These are phyloP conservation scores for Jackrogersella multiformis DNA, from an alignment of 495 filamentous ascomycete genomes.

Conservation along the genomic window DNA sequence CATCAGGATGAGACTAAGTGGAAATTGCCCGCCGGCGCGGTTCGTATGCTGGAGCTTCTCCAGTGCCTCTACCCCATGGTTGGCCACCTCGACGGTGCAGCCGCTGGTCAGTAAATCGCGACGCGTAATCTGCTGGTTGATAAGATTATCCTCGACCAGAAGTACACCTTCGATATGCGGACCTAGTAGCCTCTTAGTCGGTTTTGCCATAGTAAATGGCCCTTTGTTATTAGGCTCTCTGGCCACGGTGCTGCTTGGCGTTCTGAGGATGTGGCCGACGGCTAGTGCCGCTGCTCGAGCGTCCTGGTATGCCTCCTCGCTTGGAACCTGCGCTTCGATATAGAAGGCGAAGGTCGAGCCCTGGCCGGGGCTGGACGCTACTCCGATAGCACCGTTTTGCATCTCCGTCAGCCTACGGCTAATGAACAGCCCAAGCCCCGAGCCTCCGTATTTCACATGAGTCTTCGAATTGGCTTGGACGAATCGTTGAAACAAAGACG, in stretches of 20 bases:
- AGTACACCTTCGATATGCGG: slow-evolving; percentile 58
- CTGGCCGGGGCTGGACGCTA: slow-evolving; percentile 71
- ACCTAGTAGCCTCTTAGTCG: slow-evolving; percentile 32
- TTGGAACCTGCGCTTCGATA: slow-evolving; percentile 50
- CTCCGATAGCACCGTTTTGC: slow-evolving; percentile 85
- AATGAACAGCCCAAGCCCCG: slow-evolving; percentile 84
- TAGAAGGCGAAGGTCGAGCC: slow-evolving; percentile 90
- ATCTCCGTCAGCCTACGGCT: slow-evolving; percentile 78
- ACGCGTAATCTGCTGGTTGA: slow-evolving; percentile 78
- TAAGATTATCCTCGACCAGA: slow-evolving; percentile 86
- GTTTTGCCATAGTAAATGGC: slow-evolving; percentile 37
- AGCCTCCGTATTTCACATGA: slow-evolving; percentile 83
- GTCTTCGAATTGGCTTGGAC: slow-evolving; percentile 80
- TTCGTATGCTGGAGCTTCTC: slow-evolving; percentile 54
- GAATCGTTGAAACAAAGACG: slow-evolving; percentile 81
- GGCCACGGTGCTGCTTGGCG: not conserved
- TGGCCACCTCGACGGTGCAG: slow-evolving; percentile 74
- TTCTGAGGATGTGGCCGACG: slow-evolving; percentile 33
- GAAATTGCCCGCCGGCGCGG: slow-evolving; percentile 44
- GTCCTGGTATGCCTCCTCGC: slow-evolving; percentile 31
- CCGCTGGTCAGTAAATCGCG: slow-evolving; percentile 75
- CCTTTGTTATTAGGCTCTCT: slow-evolving; percentile 23
- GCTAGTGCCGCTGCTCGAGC: slow-evolving; percentile 35
- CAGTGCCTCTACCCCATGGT: slow-evolving; percentile 82
- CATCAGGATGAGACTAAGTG: slow-evolving; percentile 75